Evolutionary conservation across 2,329 filamentous ascomycete species (phyloP).

Genomic region (Xylaria hypoxylon): DNA sequence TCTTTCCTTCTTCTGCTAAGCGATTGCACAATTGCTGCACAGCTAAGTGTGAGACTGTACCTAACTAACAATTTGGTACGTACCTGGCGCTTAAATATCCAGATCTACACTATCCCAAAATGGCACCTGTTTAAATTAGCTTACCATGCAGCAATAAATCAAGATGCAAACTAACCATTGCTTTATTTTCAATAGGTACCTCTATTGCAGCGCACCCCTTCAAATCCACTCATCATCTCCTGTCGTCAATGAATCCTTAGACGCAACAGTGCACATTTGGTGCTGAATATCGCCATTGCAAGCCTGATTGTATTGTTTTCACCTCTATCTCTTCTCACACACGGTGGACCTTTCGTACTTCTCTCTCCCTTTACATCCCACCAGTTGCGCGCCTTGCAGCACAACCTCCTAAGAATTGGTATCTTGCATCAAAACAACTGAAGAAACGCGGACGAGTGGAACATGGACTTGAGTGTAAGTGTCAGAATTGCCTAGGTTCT

Average conservation of each 20-base stretch:
- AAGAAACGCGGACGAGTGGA: background rate
- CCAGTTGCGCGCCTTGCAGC: constrained; percentile 23
- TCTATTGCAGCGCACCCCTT: constrained; percentile 8
- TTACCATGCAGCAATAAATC: constrained; percentile 19
- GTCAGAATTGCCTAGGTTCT: constrained; percentile 2
- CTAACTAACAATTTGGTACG: constrained; percentile 22
- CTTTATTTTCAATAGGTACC: constrained; percentile 1
- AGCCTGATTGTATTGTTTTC: constrained; percentile 29
- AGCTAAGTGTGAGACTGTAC: constrained; percentile 2
- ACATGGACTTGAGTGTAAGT: constrained; percentile 48
- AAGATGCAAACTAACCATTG: constrained; percentile 24
- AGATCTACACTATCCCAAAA: constrained; percentile 36
- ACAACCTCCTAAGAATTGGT: constrained; percentile 16
- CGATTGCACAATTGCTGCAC: constrained; percentile 17
- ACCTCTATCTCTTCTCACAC: constrained; percentile 9
- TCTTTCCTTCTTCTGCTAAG: background rate
- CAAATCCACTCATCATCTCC: constrained; percentile 10
- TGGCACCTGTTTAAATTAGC: constrained; percentile 31
- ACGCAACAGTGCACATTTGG: constrained; percentile 27
- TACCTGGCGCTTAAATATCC: constrained; percentile 30
- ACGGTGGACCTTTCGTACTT: background rate
- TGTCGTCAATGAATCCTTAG: constrained; percentile 35
- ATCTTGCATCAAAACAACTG: constrained; percentile 13
- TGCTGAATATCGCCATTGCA: constrained; percentile 30
- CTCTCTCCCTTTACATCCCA: background rate